Evolutionary conservation across 2,329 filamentous ascomycete species (phyloP), one percentile per base, ranked within the genome.

Genomic region (Amesomyces nigricolor): DNA sequence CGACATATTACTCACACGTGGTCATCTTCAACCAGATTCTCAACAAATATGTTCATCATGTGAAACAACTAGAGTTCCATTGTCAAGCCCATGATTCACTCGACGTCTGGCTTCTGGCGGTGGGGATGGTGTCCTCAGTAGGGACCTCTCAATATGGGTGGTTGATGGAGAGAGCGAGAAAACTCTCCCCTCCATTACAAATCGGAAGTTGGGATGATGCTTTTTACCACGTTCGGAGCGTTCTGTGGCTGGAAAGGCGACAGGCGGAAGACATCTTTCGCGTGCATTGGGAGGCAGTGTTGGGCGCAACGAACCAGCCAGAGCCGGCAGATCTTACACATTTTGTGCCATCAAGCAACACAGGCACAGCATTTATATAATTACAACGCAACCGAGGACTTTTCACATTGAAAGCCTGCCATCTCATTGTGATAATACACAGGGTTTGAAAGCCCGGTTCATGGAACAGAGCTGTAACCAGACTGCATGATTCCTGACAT

Each of bases 1-100:
- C 78, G 29, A 80, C 78, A 8, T 82, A 82, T 60, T 82, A 78
- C 58, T 76, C 78, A 1, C 79, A 82, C 57, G 70, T 67, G 0
- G 69, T 67, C 9, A 67, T 80, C 10, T 56, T 70, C 4, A 68
- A 70, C 45, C 65, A 59, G 0, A 66, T 76, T 1, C 58, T 74
- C 11, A 29, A 54, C 2, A 67, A 62, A 17, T 64, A 78, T 13
- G 66, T 63, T 19, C 30, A 55, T 1, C 58, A 71, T 26, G 64
- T 78, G 5, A 57, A 64, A 11, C 10, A 48, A 32, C 40, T 66
- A 7, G 54, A 62, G 22, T 47, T 38, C 22, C 57, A 29, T 5
- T 16, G 48, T 2, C 44, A 51, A 3, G 19, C 58, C 0, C 51
- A 64, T 17, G 60, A 55, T 26, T 66, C 69, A 1, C 51, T 77